Percentiles rank a stretch among this genome's conserved stretches.
phyloP scores from a whole-genome alignment of 1,139 yeast genomes.

The Pichia sp. region DNA sequence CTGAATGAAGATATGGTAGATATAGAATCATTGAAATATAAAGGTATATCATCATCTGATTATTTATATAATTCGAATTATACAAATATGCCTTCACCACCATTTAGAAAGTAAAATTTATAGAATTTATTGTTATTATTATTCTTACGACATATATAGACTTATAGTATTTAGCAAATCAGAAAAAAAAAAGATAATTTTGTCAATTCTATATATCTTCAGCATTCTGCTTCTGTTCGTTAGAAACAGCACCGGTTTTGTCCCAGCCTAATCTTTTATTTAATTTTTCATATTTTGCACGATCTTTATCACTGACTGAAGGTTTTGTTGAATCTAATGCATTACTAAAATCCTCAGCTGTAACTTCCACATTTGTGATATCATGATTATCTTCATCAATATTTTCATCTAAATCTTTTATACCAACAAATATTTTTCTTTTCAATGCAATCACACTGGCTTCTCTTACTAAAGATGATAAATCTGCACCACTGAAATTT shows the following conservation, averaged over 20 bases:
- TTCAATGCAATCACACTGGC: conserved; percentile 88
- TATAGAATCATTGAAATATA: conserved; percentile 31
- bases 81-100: conserved; percentile 20
- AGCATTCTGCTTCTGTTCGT: conserved; percentile 8
- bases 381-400: conserved; percentile 26
- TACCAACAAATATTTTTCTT: conserved; percentile 49
- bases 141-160: no score
- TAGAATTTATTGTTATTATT: conserved; percentile 15
- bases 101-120: conserved; percentile 1
- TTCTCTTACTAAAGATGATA: conserved; percentile 85
- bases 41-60: conserved; percentile 39
- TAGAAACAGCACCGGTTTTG: conserved; percentile 21
- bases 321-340: conserved; percentile 81
- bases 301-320: conserved; percentile 83
- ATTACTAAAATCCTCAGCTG: conserved; percentile 55
- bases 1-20: conserved; percentile 47
- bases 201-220: conserved; percentile 4
- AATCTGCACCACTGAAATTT: conserved; percentile 93
- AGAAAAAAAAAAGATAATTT: background rate
- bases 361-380: conserved; percentile 41
- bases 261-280: conserved; percentile 32
- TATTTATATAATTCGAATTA: conserved; percentile 32
- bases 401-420: conserved; percentile 31
- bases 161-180: no score
- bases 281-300: conserved; percentile 60